A percentile compares a stretch with the other conserved stretches of the same genome.
These are phyloP conservation scores for Tuber calosporum DNA, from an alignment of 495 filamentous ascomycete genomes.

Conservation along the genomic window DNA sequence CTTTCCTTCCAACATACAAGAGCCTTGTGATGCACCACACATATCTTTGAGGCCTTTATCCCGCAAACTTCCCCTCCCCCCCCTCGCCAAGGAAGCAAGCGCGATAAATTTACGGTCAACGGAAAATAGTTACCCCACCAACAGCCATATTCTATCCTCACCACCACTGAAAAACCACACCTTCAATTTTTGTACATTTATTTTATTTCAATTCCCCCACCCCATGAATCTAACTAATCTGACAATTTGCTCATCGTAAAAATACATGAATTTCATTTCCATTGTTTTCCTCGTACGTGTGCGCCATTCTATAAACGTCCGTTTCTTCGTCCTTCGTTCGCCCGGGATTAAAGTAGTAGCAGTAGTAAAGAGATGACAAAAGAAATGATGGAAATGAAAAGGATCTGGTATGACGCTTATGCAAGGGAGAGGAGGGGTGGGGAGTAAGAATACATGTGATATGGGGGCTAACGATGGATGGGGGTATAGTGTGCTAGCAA, in stretches of 20 bases:
- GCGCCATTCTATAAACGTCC: neutral
- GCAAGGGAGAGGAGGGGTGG: neutral
- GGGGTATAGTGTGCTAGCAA: neutral
- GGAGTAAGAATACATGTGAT: neutral
- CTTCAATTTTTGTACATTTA: neutral
- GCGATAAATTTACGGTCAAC: neutral
- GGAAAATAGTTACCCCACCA: neutral
- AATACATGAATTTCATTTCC: neutral
- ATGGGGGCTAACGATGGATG: neutral
- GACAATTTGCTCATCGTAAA: slow-evolving; percentile 4
- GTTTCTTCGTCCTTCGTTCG: neutral
- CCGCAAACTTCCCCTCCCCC: neutral
- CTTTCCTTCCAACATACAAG: neutral
- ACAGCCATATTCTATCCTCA: neutral
- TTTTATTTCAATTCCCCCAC: neutral
- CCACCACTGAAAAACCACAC: neutral
- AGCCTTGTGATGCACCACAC: neutral
- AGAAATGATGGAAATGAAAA: neutral
- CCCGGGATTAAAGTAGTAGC: neutral
- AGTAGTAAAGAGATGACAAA: neutral
- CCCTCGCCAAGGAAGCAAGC: neutral
- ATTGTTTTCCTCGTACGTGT: neutral
- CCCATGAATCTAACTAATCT: neutral
- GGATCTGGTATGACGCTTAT: neutral
- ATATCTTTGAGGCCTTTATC: neutral